These are phyloP conservation scores for Alternaria hordeiaustralica DNA, from an alignment of 2,329 filamentous ascomycete species.

Conservation along the genomic window DNA sequence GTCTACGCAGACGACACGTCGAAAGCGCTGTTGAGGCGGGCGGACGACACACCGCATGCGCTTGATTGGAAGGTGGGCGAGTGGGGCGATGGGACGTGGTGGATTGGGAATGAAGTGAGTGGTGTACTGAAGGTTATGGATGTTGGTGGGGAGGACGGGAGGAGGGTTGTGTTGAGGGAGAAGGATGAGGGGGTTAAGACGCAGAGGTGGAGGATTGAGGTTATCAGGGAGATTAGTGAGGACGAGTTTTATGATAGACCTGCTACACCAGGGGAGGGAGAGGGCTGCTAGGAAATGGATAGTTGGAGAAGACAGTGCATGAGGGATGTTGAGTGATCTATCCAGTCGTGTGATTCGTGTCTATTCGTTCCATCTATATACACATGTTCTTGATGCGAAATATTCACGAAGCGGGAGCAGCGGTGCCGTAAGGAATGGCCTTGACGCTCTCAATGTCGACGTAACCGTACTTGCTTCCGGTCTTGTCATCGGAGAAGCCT, in stretches of 20 bases:
- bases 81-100: slow-evolving; percentile 32
- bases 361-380: background rate
- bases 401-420: slow-evolving; percentile 5
- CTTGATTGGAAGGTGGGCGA: slow-evolving; percentile 24
- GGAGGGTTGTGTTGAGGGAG: slow-evolving; percentile 19
- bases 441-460: slow-evolving; percentile 52
- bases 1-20: slow-evolving; percentile 17
- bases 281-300: too few relatives aligned
- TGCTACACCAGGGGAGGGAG: background rate
- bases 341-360: background rate
- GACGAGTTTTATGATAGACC: background rate
- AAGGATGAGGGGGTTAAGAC: slow-evolving; percentile 22
- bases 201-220: slow-evolving; percentile 29
- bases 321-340: background rate
- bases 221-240: slow-evolving; percentile 26
- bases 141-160: slow-evolving; percentile 22
- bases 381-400: background rate
- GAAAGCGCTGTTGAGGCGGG: slow-evolving; percentile 22
- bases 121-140: slow-evolving; percentile 24
- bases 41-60: slow-evolving; percentile 5
- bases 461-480: slow-evolving; percentile 52
- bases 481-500: slow-evolving; percentile 50
- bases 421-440: slow-evolving; percentile 47
- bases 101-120: slow-evolving; percentile 25
- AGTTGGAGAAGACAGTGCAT: background rate